Percentiles rank a stretch among this genome's conserved stretches.
Conservation (phyloP, 768 basidiomycete genomes). For the Trametes cubensis region DNA sequence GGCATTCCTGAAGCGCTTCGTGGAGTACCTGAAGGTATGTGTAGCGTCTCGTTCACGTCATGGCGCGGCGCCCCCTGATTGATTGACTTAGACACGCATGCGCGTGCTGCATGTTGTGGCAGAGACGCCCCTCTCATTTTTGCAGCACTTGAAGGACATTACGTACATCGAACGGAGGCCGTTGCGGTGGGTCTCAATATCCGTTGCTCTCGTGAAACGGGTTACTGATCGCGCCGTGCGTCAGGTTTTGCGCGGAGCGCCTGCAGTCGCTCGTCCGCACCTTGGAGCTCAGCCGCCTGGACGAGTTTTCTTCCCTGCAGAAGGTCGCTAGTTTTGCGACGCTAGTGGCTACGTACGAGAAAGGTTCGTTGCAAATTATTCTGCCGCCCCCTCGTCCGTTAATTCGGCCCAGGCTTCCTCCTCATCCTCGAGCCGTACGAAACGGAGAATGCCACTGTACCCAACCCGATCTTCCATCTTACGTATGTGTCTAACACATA, state of each 20-base stretch:
- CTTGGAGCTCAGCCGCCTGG: conserved; percentile 82
- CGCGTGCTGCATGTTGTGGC: conserved; percentile 99
- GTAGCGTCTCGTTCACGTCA: conserved; percentile 2
- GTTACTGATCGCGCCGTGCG: conserved; percentile 13
- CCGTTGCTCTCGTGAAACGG: conserved; percentile 1
- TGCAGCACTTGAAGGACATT: conserved; percentile 98
- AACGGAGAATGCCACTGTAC: conserved; percentile 97
- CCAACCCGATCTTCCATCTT: conserved; percentile 98
- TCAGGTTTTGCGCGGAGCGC: conserved; percentile 94
- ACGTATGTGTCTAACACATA: conserved; percentile 56
- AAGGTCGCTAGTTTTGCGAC: conserved; percentile 97
- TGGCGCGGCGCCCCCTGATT: conserved; percentile 1
- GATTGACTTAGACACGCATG: conserved; percentile 81
- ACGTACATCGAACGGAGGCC: conserved; percentile 97
- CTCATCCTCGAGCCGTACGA: conserved; percentile 98
- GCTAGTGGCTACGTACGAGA: conserved; percentile 96
- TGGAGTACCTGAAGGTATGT: conserved; percentile 94
- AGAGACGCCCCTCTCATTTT: conserved; percentile 94
- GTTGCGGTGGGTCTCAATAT: conserved; percentile 62
- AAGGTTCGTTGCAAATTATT: conserved; percentile 55
- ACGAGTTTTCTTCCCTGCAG: conserved; percentile 90
- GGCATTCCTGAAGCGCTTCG: conserved; percentile 95
- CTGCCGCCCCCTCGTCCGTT: background rate
- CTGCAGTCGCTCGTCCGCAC: conserved; percentile 93
- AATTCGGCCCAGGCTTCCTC: conserved; percentile 71